phyloP scores from a whole-genome alignment of 2,329 filamentous ascomycete genomes.

The Colletotrichum sidae region DNA sequence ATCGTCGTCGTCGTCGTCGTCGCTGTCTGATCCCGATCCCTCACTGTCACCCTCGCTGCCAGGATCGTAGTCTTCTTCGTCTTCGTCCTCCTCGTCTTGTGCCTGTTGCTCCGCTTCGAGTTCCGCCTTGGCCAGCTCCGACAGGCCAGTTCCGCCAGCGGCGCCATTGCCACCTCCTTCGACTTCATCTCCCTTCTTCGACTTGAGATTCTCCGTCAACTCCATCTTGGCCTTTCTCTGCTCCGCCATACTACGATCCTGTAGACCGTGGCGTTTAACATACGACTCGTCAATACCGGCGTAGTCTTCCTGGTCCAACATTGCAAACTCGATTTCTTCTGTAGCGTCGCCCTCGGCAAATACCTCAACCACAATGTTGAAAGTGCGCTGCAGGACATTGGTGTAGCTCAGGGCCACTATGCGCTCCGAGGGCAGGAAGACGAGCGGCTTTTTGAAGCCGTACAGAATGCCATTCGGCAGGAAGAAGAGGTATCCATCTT shows the following conservation, averaged over 20 bases:
- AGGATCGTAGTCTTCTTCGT: slow-evolving; percentile 76
- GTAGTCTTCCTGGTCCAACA: slow-evolving; percentile 78
- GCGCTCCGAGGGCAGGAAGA: slow-evolving; percentile 71
- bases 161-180: slow-evolving; percentile 47
- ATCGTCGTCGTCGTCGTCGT: slow-evolving; percentile 55
- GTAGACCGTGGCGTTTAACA: slow-evolving; percentile 69
- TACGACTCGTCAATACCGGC: slow-evolving; percentile 72
- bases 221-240: slow-evolving; percentile 73
- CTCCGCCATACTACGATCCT: slow-evolving; percentile 77
- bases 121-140: slow-evolving; percentile 62
- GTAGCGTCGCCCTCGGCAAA: slow-evolving; percentile 61
- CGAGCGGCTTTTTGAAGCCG: slow-evolving; percentile 77
- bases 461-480: slow-evolving; percentile 75
- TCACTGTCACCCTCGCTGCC: slow-evolving; percentile 70
- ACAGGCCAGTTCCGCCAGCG: slow-evolving; percentile 54
- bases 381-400: slow-evolving; percentile 74
- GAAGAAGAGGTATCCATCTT: slow-evolving; percentile 77
- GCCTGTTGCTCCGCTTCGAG: slow-evolving; percentile 63
- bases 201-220: slow-evolving; percentile 68
- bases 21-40: slow-evolving; percentile 66
- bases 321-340: slow-evolving; percentile 74
- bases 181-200: slow-evolving; percentile 57
- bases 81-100: slow-evolving; percentile 72
- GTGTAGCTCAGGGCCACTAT: slow-evolving; percentile 75
- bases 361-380: slow-evolving; percentile 74